Conservation (phyloP, 345 rosid species). For the Streptanthus diversifolius region DNA sequence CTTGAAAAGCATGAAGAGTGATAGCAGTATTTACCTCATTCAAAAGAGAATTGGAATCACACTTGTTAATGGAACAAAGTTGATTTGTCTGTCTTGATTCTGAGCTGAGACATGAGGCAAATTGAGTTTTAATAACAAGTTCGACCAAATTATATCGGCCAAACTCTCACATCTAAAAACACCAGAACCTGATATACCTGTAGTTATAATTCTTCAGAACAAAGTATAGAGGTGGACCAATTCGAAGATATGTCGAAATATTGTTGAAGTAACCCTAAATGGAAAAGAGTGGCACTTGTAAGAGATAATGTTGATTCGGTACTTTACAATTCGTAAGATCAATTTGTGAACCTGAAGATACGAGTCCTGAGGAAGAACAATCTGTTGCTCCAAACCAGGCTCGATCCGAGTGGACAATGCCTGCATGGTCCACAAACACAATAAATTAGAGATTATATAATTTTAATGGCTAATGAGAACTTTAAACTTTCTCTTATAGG, state of each 20-base stretch:
- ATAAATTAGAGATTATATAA: constrained; percentile 1
- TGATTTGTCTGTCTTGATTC: constrained; percentile 84
- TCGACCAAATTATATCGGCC: constrained; percentile 8
- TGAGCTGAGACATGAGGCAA: constrained; percentile 58
- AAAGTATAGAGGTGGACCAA: constrained; percentile 92
- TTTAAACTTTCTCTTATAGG: neutral
- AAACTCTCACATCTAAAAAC: constrained; percentile 5
- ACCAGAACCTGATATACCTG: constrained; percentile 49
- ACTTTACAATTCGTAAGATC: neutral
- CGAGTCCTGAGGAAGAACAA: constrained; percentile 93
- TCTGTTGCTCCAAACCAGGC: constrained; percentile 93
- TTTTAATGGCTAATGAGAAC: neutral
- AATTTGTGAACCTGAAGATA: constrained; percentile 86
- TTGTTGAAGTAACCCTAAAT: constrained; percentile 84
- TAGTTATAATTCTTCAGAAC: constrained; percentile 90
- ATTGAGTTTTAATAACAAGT: constrained; percentile 28
- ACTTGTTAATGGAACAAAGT: constrained; percentile 92
- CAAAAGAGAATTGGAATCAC: constrained; percentile 78
- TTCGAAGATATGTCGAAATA: constrained; percentile 73
- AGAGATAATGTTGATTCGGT: constrained; percentile 1
- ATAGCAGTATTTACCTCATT: constrained; percentile 59
- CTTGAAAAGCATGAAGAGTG: too few species aligned
- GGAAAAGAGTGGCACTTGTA: constrained; percentile 22
- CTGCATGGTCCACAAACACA: constrained; percentile 39
- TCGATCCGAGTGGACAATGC: constrained; percentile 84